Evolutionary conservation across 352 stramenopile species (phyloP).

Genomic region (Thalassiosira exigua): DNA sequence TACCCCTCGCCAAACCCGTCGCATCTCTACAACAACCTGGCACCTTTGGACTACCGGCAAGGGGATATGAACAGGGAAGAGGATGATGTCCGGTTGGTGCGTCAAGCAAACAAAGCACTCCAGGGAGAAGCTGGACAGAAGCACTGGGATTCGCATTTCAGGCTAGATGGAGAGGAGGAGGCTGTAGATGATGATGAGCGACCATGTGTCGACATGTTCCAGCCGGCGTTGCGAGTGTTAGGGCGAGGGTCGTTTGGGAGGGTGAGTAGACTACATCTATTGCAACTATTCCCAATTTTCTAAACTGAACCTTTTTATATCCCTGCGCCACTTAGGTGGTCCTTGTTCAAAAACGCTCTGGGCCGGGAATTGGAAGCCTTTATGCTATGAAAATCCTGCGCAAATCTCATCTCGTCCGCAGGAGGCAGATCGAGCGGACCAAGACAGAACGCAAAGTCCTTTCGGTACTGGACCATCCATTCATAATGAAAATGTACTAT

Average conservation of each 20-base stretch:
- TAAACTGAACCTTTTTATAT: slow-evolving; percentile 4
- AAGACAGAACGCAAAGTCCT: slow-evolving; percentile 96
- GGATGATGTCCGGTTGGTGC: neutral
- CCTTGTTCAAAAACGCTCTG: slow-evolving; percentile 79
- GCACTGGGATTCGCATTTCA: slow-evolving; percentile 30
- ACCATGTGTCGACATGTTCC: slow-evolving; percentile 82
- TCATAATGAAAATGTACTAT: slow-evolving; percentile 97
- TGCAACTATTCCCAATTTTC: neutral
- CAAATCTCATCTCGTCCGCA: slow-evolving; percentile 92
- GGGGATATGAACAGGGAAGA: neutral
- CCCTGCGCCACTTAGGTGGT: slow-evolving; percentile 78
- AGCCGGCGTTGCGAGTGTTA: slow-evolving; percentile 80
- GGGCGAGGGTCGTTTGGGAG: slow-evolving; percentile 86
- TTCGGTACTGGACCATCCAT: slow-evolving; percentile 94
- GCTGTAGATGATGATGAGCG: slow-evolving; percentile 33
- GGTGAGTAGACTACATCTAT: slow-evolving; percentile 60
- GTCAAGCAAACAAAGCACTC: slow-evolving; percentile 34
- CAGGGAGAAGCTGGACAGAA: slow-evolving; percentile 24
- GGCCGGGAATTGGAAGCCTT: slow-evolving; percentile 64
- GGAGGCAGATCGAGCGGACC: slow-evolving; percentile 96
- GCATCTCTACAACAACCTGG: neutral
- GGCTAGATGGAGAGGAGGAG: neutral
- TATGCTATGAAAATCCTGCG: slow-evolving; percentile 88
- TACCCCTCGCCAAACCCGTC: too few species aligned
- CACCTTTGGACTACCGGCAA: too few species aligned